phyloP scores from a whole-genome alignment of 139 green algal species.

The Dunaliella primolecta region DNA sequence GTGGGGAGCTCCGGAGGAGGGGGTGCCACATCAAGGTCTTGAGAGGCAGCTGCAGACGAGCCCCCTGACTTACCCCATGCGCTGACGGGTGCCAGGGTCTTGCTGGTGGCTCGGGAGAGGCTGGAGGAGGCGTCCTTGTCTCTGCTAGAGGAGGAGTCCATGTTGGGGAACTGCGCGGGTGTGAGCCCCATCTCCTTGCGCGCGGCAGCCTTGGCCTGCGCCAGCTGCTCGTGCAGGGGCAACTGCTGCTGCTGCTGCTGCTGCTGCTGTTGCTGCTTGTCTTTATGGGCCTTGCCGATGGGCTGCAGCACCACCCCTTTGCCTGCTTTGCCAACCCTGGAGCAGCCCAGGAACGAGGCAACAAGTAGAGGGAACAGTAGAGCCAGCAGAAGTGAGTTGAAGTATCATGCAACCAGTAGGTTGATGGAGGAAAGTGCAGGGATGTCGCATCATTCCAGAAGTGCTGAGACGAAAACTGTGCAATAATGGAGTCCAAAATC shows the following conservation, averaged over 20 bases:
- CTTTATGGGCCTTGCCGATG: not conserved
- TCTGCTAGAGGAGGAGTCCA: not conserved
- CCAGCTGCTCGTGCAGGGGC: constrained; percentile 17
- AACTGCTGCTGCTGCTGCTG: not conserved
- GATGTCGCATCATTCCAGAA: no score
- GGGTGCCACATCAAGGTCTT: not conserved
- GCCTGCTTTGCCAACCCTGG: constrained; percentile 7
- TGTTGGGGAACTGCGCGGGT: not conserved
- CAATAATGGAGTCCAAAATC: no score
- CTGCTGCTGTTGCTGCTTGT: constrained; percentile 6
- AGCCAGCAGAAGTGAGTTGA: no score
- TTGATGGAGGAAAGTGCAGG: no score
- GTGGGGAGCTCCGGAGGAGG: not conserved
- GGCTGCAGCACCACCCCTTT: constrained; percentile 10
- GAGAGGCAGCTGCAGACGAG: not conserved
- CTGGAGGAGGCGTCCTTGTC: not conserved
- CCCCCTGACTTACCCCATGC: constrained; percentile 21
- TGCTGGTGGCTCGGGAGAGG: not conserved
- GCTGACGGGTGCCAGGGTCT: not conserved
- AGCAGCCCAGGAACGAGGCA: no score
- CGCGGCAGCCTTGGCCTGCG: constrained; percentile 29
- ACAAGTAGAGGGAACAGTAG: no score
- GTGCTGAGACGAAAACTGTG: no score
- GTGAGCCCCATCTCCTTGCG: constrained; percentile 35
- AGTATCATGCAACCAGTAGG: no score